These are phyloP conservation scores for Perkinsus olseni DNA, from an alignment of 169 alveolate genomes.

Conservation along the genomic window DNA sequence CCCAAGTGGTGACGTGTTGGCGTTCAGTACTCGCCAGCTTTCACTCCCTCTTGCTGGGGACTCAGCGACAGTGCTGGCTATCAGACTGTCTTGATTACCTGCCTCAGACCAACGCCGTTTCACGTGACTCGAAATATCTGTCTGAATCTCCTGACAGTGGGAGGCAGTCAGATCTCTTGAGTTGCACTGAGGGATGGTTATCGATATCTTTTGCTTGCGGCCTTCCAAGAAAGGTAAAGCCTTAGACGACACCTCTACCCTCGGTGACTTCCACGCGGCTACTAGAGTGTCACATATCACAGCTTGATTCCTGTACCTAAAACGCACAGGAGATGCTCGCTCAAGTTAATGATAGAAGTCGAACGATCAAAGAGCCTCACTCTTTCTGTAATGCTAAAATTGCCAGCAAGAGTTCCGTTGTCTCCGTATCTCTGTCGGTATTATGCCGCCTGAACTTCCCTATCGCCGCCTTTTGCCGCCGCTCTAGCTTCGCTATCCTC, in stretches of 20 bases:
- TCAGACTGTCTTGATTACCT: background rate
- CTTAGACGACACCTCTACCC: background rate
- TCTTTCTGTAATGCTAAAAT: background rate
- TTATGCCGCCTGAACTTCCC: background rate
- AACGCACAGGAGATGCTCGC: background rate
- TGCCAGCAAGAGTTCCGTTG: background rate
- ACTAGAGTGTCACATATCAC: background rate
- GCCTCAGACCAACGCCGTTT: background rate
- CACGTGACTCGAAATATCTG: background rate
- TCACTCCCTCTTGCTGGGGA: background rate
- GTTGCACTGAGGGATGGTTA: background rate
- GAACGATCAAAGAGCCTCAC: background rate
- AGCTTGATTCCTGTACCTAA: background rate
- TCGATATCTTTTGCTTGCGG: background rate
- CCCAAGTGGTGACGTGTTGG: background rate
- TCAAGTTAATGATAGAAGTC: background rate
- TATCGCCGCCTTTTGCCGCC: background rate
- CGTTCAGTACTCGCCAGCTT: background rate
- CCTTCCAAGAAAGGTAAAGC: background rate
- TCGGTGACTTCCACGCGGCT: background rate
- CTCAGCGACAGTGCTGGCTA: background rate
- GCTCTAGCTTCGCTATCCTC: background rate
- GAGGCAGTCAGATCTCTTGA: background rate
- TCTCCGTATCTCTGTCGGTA: background rate
- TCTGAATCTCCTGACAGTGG: background rate